Conservation (phyloP, 805 yeast genomes). For the Starmerella sp. region DNA sequence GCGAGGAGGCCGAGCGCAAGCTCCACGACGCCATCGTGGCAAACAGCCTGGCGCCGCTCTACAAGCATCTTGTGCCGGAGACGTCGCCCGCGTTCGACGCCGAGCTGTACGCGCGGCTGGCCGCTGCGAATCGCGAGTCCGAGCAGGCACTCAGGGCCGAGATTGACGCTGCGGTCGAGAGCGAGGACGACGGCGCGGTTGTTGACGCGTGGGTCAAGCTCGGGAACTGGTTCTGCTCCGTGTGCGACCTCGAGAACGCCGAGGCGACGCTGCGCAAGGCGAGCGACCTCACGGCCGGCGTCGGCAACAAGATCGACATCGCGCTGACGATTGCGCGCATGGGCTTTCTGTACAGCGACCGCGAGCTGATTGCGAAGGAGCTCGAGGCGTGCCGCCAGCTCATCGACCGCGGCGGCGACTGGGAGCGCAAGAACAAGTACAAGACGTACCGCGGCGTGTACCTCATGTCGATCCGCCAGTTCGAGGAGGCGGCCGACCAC, state of each 20-base stretch:
- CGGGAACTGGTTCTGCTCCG: conserved; percentile 77
- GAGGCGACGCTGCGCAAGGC: conserved; percentile 57
- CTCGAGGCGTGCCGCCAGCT: conserved; percentile 60
- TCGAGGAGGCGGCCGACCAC: conserved; percentile 71
- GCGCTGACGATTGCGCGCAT: conserved; percentile 69
- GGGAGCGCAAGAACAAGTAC: conserved; percentile 95
- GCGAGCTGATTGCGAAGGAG: conserved; percentile 52
- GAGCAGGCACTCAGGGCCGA: conserved; percentile 38
- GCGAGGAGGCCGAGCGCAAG: conserved; percentile 36
- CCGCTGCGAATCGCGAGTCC: conserved; percentile 43
- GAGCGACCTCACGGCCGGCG: conserved; percentile 64
- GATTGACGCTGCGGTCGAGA: conserved; percentile 50
- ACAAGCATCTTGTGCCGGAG: conserved; percentile 47
- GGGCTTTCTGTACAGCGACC: conserved; percentile 83
- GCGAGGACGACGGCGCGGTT: conserved; percentile 78
- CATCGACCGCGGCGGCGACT: conserved; percentile 95
- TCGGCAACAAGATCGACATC: conserved; percentile 85
- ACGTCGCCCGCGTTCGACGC: conserved; percentile 49
- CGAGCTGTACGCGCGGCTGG: conserved; percentile 40
- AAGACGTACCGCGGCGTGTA: conserved; percentile 86
- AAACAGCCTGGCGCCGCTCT: conserved; percentile 72
- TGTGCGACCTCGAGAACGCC: conserved; percentile 72
- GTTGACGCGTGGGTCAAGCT: conserved; percentile 65
- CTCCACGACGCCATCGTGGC: conserved; percentile 45
- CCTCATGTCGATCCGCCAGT: conserved; percentile 72